Conservation (phyloP, 768 basidiomycete genomes). For the Candolleomyces eurysporus region DNA sequence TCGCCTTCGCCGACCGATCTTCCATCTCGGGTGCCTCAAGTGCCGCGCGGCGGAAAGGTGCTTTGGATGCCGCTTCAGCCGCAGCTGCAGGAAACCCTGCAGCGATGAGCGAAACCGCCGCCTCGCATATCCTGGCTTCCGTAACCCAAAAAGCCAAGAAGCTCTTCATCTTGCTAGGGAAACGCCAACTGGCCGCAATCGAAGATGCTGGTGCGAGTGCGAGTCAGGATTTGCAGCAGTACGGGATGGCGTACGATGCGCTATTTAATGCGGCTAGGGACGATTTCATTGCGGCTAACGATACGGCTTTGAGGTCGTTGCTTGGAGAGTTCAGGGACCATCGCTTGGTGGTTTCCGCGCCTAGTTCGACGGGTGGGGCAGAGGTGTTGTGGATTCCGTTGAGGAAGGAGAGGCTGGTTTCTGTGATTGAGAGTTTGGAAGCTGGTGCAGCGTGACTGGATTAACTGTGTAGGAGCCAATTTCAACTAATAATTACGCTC, state of each 20-base stretch:
- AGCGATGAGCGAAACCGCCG: constrained; percentile 71
- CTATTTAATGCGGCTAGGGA: constrained; percentile 76
- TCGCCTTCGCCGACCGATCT: constrained; percentile 62
- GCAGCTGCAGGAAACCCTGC: constrained; percentile 32
- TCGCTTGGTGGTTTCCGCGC: constrained; percentile 63
- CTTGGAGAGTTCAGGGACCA: constrained; percentile 93
- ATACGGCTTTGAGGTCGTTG: constrained; percentile 77
- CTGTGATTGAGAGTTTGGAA: constrained; percentile 30
- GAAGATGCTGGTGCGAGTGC: constrained; percentile 37
- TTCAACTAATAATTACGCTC: too few relatives aligned
- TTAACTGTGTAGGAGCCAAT: too few relatives aligned
- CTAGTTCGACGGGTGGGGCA: constrained; percentile 36
- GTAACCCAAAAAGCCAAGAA: constrained; percentile 87
- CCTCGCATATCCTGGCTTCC: constrained; percentile 78
- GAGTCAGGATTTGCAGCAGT: constrained; percentile 45
- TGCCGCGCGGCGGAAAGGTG: constrained; percentile 36
- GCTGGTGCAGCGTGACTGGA: not conserved
- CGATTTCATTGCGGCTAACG: constrained; percentile 86
- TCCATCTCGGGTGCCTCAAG: constrained; percentile 55
- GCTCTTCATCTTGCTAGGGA: constrained; percentile 71
- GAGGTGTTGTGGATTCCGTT: constrained; percentile 88
- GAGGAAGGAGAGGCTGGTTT: constrained; percentile 67
- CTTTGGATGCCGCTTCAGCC: constrained; percentile 10
- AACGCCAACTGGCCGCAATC: constrained; percentile 63
- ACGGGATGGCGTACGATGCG: constrained; percentile 61